Base-by-base conservation (phyloP, 768 basidiomycete genomes). In the Pisolithus tinctorius region DNA sequence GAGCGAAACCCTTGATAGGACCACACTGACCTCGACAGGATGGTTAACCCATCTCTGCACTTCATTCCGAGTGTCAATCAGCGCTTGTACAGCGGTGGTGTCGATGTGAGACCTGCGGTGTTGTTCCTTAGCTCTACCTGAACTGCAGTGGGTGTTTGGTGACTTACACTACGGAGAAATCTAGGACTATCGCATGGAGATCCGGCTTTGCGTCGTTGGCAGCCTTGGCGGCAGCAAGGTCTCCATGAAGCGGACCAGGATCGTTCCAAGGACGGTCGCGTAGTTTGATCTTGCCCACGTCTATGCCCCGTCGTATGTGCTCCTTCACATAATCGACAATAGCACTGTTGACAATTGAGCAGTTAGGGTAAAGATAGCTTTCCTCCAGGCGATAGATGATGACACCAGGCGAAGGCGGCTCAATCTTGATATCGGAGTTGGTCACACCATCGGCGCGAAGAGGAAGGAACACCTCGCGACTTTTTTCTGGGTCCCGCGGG, bases 181-280 rank as follows among this genome's bases (percentile, higher is more conserved):
- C 96, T 17, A 98, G 73, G 27, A 99, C 87, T 57, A 99, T 79
- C 11, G 95, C 93, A 50, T 83, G 84, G 43, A 98, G 72, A 20
- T 72, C 63, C 0, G 94, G 91, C 60, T 77, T 82, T 26, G 71
- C 62, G 53, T 88, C 79, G 38, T 73, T 70, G 14, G 69, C 71
- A 44, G 60, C 68, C 54, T 74, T 78, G 38, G 82, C 81, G 25
- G 71, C 76, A 0, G 61, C 71, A 0, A 67, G 69, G 4, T 72
- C 71, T 13, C 75, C 74, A 16, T 75, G 72, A 46, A 66, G 59
- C 17, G 88, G 88, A 26, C 91, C 90, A 9, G 89, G 84, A 59
- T 96, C 93, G 63, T 99, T 99, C 95, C 95, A 99, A 11, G 90
- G 79, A 40, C 93, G 81, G 64, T 95, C 92, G 54, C 77, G 74